Base-by-base conservation (phyloP, 305 asterid genomes). In the Fraxinus albicans region DNA sequence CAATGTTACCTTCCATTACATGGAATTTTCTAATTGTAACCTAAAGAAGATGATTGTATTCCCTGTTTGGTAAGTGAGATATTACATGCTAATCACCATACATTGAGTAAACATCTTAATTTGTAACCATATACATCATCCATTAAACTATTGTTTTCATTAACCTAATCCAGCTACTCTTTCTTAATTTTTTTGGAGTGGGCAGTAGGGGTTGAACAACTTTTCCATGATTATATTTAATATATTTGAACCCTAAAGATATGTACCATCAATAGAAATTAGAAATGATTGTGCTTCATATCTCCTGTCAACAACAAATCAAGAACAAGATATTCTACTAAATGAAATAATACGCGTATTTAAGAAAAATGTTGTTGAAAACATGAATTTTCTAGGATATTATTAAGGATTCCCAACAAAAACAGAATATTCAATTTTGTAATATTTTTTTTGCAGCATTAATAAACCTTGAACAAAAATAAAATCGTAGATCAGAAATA, bases 111-210 rank as follows among this genome's bases (percentile, higher is more conserved):
- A 76, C 76, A 82, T 82, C 85, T 73, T 70, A 42, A 19, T 15
- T 38, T 42, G 38, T 36, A 38, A 21, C 77, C 77, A 79, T 60
- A 73, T 12, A 21, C 72, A 86, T 74, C 90, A 55, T 34, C 82
- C 73, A 76, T 84, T 36, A 83, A 84, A 79, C 83, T 35, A 81
- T 87, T 87, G 83, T 85, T 89, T 83, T 89, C 90, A 72, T 83
- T 73, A 86, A 89, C 91, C 91, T 89, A 87, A 85, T 89, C 86
- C 87, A 88, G 29, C 89, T 81, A 86, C 88, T 80, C 63, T 77
- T 12, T 55, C 50, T 69, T 60, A 29, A 15, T 21, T 58, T 4
- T 9, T 3, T 35, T 10, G 36, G 73, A 29, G 36, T 3, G n/a
- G 73, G 73, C 3, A 1, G 19, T 23, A 25, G 73, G 31, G 5